Evolutionary conservation across 208 protist genomes (phyloP).

Genomic region (Vickermania spadyakhi): DNA sequence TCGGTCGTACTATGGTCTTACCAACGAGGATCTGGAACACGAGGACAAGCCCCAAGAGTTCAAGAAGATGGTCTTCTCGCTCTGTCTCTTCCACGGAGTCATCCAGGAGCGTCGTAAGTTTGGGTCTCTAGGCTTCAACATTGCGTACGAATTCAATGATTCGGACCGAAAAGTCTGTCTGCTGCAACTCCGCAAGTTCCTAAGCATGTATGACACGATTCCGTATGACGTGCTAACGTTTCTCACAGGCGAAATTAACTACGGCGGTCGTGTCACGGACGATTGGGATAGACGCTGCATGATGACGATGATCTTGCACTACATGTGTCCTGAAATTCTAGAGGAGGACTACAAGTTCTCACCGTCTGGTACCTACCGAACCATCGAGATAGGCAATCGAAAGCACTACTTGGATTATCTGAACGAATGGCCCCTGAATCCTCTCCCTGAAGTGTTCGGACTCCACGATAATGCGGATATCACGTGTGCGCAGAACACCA

Average conservation of each 20-base stretch:
- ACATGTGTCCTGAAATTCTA: conserved; percentile 83
- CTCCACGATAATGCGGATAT: conserved; percentile 97
- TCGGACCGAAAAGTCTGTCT: conserved; percentile 91
- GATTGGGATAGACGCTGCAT: conserved; percentile 94
- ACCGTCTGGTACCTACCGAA: conserved; percentile 82
- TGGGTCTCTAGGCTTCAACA: conserved; percentile 95
- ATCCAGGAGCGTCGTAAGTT: conserved; percentile 94
- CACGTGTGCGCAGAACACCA: conserved; percentile 88
- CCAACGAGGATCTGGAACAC: conserved; percentile 81
- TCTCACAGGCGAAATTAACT: conserved; percentile 95
- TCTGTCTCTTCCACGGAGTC: conserved; percentile 93
- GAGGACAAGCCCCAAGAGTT: conserved; percentile 77
- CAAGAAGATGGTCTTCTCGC: conserved; percentile 88
- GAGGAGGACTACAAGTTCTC: conserved; percentile 87
- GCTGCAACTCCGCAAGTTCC: conserved; percentile 88
- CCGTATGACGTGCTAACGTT: conserved; percentile 93
- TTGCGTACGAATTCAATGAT: conserved; percentile 95
- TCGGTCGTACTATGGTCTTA: conserved; percentile 89
- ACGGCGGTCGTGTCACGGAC: conserved; percentile 96
- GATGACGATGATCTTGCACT: conserved; percentile 92
- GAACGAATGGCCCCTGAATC: conserved; percentile 88
- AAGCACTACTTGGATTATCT: conserved; percentile 84
- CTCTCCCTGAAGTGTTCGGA: conserved; percentile 94
- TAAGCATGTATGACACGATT: conserved; percentile 85
- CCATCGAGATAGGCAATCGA: conserved; percentile 80